Percentiles rank a stretch among this genome's conserved stretches.
Conservation (phyloP, 1,284 basidiomycete species). For the Taiwanofungus camphoratus region DNA sequence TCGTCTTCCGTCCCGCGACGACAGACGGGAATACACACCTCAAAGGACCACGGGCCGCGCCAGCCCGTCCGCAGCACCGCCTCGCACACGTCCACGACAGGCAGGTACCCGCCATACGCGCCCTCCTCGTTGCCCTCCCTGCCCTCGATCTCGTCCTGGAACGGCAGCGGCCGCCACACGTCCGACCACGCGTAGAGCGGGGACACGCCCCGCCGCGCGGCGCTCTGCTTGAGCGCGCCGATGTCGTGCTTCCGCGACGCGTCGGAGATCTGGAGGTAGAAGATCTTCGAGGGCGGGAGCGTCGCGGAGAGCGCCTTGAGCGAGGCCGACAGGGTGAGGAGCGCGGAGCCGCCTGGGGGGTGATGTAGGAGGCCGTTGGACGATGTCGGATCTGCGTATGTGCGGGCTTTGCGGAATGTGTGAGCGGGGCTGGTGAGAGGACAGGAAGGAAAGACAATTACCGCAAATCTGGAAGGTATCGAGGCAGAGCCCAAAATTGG, state of each 20-base stretch:
- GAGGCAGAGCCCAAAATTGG: constrained; percentile 30
- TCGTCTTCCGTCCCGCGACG: background rate
- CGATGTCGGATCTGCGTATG: constrained; percentile 20
- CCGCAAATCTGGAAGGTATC: constrained; percentile 7
- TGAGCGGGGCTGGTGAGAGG: background rate
- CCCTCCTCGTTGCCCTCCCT: constrained; percentile 6
- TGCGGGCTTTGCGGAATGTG: constrained; percentile 12
- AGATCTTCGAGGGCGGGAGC: constrained; percentile 23
- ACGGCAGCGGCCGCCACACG: constrained; percentile 26
- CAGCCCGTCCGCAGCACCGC: constrained; percentile 26
- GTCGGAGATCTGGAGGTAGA: constrained; percentile 30
- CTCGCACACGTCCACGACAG: constrained; percentile 25
- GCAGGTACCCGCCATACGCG: constrained; percentile 22
- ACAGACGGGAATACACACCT: constrained; percentile 15
- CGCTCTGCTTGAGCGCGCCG: constrained; percentile 15
- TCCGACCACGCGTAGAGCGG: constrained; percentile 28
- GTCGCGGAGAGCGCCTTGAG: constrained; percentile 19
- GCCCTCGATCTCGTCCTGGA: constrained; percentile 19
- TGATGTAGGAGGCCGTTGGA: constrained; percentile 13
- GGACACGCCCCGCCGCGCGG: constrained; percentile 22
- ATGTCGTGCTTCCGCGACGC: constrained; percentile 19
- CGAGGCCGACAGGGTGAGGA: constrained; percentile 15
- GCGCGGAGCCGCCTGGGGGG: constrained; percentile 12
- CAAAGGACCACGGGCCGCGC: constrained; percentile 28
- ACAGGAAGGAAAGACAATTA: background rate